phyloP scores from a whole-genome alignment of 2,329 filamentous ascomycete genomes.

The Phaeosphaeriaceae sp. region DNA sequence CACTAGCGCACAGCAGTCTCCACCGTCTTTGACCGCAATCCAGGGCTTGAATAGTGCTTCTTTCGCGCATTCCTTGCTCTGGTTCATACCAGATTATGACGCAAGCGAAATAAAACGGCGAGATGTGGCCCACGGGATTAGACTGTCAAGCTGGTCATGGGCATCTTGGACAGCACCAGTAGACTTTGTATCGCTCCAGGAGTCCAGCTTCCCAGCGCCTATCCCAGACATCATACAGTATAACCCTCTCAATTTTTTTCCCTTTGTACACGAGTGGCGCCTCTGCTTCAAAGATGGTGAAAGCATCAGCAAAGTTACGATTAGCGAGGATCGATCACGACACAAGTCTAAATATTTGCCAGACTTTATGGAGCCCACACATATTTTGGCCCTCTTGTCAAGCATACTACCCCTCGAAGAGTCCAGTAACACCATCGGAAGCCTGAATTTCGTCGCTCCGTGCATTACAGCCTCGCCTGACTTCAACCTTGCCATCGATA shows the following conservation, averaged over 20 bases:
- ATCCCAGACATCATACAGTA: neutral
- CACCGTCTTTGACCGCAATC: neutral
- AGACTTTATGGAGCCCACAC: too few relatives aligned
- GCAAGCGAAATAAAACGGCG: neutral
- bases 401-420: neutral
- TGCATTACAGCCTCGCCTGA: neutral
- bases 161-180: neutral
- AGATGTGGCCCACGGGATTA: neutral
- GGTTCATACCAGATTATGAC: neutral
- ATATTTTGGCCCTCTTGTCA: neutral
- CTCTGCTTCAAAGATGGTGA: neutral
- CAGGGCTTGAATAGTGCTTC: neutral
- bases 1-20: neutral
- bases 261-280: neutral
- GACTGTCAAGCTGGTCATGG: neutral
- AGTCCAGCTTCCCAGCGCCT: neutral
- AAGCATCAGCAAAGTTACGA: neutral
- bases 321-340: neutral
- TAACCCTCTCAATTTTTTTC: neutral
- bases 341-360: neutral
- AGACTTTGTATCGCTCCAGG: neutral
- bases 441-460: neutral
- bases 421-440: neutral
- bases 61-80: neutral
- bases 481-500: neutral